Conservation (phyloP, 768 basidiomycete species). For the Phylloporus sp. region DNA sequence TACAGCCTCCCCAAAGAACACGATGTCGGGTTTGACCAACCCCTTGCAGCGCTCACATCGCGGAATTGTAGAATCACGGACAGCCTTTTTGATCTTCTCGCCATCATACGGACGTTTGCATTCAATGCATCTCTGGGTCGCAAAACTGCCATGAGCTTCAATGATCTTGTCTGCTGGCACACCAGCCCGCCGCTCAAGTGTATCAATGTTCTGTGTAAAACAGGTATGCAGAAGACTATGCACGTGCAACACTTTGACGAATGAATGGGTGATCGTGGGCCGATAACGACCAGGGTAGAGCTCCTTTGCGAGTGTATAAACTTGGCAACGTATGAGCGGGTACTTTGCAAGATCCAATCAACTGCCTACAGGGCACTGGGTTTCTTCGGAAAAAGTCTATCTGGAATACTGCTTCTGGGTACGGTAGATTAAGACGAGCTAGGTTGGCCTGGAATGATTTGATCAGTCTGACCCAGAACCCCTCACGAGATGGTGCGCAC, state of each 20-base stretch:
- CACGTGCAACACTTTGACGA: conserved; percentile 75
- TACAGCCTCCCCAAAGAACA: conserved; percentile 85
- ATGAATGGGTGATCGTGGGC: conserved; percentile 88
- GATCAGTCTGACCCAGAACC: background rate
- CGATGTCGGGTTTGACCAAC: conserved; percentile 89
- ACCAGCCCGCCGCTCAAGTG: conserved; percentile 81
- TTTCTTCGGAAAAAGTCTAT: conserved; percentile 79
- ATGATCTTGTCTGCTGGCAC: conserved; percentile 71
- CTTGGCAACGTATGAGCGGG: conserved; percentile 30
- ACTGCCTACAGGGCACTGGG: conserved; percentile 68
- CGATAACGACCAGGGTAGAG: conserved; percentile 88
- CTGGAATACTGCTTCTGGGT: conserved; percentile 95
- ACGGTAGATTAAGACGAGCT: conserved; percentile 73
- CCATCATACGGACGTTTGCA: conserved; percentile 61
- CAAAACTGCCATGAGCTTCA: conserved; percentile 97
- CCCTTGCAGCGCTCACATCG: conserved; percentile 66
- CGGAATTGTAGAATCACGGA: conserved; percentile 56
- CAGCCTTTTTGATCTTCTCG: conserved; percentile 61
- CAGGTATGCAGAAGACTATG: conserved; percentile 68
- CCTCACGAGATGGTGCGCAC: conserved; percentile 15
- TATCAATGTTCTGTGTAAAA: conserved; percentile 93
- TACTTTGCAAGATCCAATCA: background rate
- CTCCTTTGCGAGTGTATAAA: conserved; percentile 91
- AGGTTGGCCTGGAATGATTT: conserved; percentile 59
- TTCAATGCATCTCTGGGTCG: conserved; percentile 75